Evolutionary conservation across 1,139 yeast genomes (phyloP), one percentile per base, ranked within the genome.

Genomic region (Debaryomycetaceae sp.): DNA sequence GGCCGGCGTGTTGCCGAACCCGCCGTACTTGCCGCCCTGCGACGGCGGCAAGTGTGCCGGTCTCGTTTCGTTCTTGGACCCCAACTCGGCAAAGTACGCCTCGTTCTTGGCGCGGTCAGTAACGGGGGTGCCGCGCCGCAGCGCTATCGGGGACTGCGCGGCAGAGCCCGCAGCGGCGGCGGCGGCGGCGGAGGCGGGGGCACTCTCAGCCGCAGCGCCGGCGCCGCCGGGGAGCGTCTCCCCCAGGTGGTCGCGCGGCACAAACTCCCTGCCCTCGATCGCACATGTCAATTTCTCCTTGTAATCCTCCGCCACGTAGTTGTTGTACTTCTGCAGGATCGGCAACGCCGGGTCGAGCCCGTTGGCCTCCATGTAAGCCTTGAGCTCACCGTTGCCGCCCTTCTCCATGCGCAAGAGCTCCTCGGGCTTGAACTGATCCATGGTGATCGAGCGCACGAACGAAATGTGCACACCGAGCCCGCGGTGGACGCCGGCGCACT

Each of bases 401-500:
- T 78, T 67, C 49, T 91, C 96, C 98, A 93, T 89, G 44, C 93
- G 68, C 40, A 78, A 65, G 37, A 88, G 72, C 56, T 91, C 97
- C 34, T 86, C 95, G 11, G 88, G 82, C 56, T 88, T 88, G 69
- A 93, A 93, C 60, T 88, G 96, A 56, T 91, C 99, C 94, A 93
- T 89, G 19, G 96, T 86, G 44, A 91, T 88, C 18, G 95, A 84
- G 52, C 98, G 75, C 31, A 91, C 98, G 62, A 93, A 93, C 27
- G 97, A 88, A 38, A 91, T 79, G 58, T 93, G 98, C 29, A 91
- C 98, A 23, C 99, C 99, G 34, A 91, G 67, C 19, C 96, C 95
- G 56, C 99, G 77, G 57, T 91, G 99, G 39, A 85, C 71, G 32
- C 98, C 96, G 24, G 97, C 96, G 69, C 98, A 91, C 58, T 91